A percentile compares a stretch with the other conserved stretches of the same genome.
These are phyloP conservation scores for Pythium guiyangense DNA, from an alignment of 352 stramenopile species.

Conservation along the genomic window DNA sequence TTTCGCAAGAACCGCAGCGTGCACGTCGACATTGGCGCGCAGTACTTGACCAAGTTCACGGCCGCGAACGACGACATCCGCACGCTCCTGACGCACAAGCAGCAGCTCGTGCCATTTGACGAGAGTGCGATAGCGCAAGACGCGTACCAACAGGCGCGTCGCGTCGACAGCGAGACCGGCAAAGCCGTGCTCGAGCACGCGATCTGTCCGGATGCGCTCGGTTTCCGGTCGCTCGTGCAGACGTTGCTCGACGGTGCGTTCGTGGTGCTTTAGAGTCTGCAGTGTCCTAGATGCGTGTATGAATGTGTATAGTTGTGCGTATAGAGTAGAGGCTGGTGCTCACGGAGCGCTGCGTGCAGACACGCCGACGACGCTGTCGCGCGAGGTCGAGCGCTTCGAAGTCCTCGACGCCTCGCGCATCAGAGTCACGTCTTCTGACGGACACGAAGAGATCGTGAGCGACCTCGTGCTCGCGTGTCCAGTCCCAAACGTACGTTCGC, in stretches of 20 bases:
- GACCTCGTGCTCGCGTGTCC: slow-evolving; percentile 68
- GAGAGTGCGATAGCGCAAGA: slow-evolving; percentile 51
- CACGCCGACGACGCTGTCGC: slow-evolving; percentile 32
- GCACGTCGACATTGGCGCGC: slow-evolving; percentile 63
- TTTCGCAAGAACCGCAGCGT: slow-evolving; percentile 51
- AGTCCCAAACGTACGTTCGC: slow-evolving; percentile 34
- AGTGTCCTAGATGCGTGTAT: too few species aligned
- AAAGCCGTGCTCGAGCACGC: slow-evolving; percentile 28
- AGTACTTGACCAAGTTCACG: slow-evolving; percentile 60
- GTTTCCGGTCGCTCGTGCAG: slow-evolving; percentile 55
- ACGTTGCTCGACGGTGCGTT: slow-evolving; percentile 31
- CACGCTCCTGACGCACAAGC: slow-evolving; percentile 23
- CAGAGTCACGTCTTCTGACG: slow-evolving; percentile 33
- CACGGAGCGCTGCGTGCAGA: slow-evolving; percentile 15
- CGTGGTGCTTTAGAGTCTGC: background rate
- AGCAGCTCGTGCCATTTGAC: slow-evolving; percentile 34
- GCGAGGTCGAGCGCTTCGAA: slow-evolving; percentile 45
- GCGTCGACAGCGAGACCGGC: background rate
- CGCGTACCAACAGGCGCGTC: slow-evolving; percentile 22
- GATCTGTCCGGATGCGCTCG: slow-evolving; percentile 32
- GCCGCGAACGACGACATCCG: slow-evolving; percentile 49
- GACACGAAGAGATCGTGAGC: slow-evolving; percentile 49
- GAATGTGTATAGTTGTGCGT: background rate
- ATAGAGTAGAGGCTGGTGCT: background rate
- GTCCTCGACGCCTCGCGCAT: slow-evolving; percentile 45